A percentile compares a stretch with the other conserved stretches of the same genome.
phyloP scores from a whole-genome alignment of 2,329 filamentous ascomycete species.

The Lecanoromycetidae sp. region DNA sequence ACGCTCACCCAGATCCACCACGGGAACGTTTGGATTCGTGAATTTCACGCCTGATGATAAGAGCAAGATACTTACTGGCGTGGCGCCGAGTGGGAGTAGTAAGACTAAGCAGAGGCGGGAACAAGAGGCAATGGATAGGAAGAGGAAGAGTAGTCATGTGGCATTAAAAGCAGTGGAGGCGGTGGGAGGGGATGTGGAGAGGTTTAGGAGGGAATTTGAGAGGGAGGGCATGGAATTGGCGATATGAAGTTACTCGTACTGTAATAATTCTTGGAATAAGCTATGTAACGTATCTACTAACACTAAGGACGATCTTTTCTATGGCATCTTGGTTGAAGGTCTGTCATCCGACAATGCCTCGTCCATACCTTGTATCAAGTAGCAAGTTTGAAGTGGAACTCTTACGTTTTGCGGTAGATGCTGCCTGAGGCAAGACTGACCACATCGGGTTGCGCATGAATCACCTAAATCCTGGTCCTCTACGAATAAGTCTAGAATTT shows the following conservation, averaged over 20 bases:
- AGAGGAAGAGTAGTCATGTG: slow-evolving; percentile 55
- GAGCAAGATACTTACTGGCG: slow-evolving; percentile 68
- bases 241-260: background rate
- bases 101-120: slow-evolving; percentile 93
- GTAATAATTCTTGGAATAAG: no score
- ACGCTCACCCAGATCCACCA: background rate
- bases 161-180: slow-evolving; percentile 57
- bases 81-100: slow-evolving; percentile 78
- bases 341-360: no score
- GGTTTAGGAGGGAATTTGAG: slow-evolving; percentile 24
- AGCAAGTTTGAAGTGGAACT: no score
- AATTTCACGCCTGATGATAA: slow-evolving; percentile 81
- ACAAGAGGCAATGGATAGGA: slow-evolving; percentile 70
- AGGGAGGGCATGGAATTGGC: background rate
- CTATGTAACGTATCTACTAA: no score
- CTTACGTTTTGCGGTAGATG: no score
- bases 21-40: slow-evolving; percentile 34
- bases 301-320: no score
- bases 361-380: no score
- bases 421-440: no score
- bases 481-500: no score
- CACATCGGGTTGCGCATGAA: no score
- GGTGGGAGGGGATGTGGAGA: slow-evolving; percentile 52
- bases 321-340: no score
- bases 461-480: no score